Conservation (phyloP, 768 basidiomycete species). For the Macrolepiota fuliginosa region DNA sequence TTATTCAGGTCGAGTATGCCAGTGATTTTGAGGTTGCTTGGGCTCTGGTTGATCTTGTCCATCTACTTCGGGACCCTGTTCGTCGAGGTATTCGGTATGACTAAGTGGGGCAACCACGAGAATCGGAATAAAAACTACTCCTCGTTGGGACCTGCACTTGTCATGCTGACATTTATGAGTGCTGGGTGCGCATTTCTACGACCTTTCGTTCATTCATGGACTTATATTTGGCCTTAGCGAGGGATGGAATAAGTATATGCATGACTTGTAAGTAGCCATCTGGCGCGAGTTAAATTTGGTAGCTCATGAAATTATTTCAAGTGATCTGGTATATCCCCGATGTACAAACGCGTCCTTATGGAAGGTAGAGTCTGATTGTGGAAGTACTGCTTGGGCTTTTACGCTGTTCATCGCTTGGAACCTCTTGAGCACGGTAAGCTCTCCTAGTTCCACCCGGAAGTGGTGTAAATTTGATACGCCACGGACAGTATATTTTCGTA, state of each 20-base stretch:
- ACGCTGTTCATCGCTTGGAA: constrained; percentile 96
- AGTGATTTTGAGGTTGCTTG: constrained; percentile 78
- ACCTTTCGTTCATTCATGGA: constrained; percentile 10
- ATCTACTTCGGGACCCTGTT: constrained; percentile 87
- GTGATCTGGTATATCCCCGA: constrained; percentile 72
- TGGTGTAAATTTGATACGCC: constrained; percentile 2
- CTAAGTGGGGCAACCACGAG: constrained; percentile 77
- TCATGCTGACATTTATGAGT: constrained; percentile 92
- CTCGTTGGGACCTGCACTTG: constrained; percentile 71
- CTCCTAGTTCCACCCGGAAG: background rate
- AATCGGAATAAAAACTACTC: constrained; percentile 74
- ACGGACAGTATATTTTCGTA: constrained; percentile 85
- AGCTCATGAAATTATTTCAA: constrained; percentile 28
- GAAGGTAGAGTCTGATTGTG: constrained; percentile 78
- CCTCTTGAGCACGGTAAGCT: constrained; percentile 83
- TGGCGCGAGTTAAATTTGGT: background rate
- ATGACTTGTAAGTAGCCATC: constrained; percentile 71
- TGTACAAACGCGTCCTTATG: constrained; percentile 58
- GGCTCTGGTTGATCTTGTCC: constrained; percentile 88
- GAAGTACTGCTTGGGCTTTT: constrained; percentile 80
- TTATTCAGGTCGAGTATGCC: constrained; percentile 74
- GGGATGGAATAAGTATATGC: constrained; percentile 98
- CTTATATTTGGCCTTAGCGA: constrained; percentile 50
- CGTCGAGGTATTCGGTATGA: constrained; percentile 89
- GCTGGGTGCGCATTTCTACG: constrained; percentile 64